Conservation (phyloP, 352 stramenopile species). For the Pythium myriotylum region DNA sequence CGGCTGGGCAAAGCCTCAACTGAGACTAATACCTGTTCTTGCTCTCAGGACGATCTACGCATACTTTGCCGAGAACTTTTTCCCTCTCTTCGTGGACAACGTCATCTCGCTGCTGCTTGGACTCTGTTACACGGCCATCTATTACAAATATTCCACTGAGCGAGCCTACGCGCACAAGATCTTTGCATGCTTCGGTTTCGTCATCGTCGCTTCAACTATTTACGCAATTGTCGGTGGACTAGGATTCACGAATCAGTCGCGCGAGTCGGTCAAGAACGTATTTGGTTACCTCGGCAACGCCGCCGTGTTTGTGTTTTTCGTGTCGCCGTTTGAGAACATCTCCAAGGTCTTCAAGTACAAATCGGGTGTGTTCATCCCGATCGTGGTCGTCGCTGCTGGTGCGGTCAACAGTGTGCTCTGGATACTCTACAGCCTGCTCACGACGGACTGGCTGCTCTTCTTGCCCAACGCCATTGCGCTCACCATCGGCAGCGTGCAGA, state of each 20-base stretch:
- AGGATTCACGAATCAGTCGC: constrained; percentile 35
- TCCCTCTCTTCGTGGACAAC: constrained; percentile 48
- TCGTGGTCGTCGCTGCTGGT: constrained; percentile 46
- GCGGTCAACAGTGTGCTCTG: constrained; percentile 49
- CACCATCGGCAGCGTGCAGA: constrained; percentile 37
- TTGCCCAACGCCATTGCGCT: constrained; percentile 45
- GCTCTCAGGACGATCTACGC: constrained; percentile 37
- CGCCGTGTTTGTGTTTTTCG: constrained; percentile 53
- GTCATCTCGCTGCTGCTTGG: constrained; percentile 37
- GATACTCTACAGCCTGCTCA: constrained; percentile 46
- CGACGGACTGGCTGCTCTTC: constrained; percentile 57
- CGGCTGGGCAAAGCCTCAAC: constrained; percentile 1
- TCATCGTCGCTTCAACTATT: constrained; percentile 31
- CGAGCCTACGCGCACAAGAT: constrained; percentile 42
- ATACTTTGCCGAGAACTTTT: constrained; percentile 46
- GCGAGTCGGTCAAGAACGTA: constrained; percentile 29
- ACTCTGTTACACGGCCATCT: constrained; percentile 45
- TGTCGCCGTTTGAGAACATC: constrained; percentile 52
- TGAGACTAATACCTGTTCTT: background rate
- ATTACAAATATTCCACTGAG: constrained; percentile 46
- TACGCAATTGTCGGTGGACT: constrained; percentile 42
- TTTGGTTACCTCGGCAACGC: constrained; percentile 45
- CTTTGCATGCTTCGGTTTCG: constrained; percentile 20
- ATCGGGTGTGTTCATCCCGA: constrained; percentile 47
- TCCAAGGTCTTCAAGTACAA: constrained; percentile 13